Evolutionary conservation across 192 early-diverging fungal species (phyloP), one percentile per base, ranked within the genome.

Genomic region (Ambispora gerdemannii): DNA sequence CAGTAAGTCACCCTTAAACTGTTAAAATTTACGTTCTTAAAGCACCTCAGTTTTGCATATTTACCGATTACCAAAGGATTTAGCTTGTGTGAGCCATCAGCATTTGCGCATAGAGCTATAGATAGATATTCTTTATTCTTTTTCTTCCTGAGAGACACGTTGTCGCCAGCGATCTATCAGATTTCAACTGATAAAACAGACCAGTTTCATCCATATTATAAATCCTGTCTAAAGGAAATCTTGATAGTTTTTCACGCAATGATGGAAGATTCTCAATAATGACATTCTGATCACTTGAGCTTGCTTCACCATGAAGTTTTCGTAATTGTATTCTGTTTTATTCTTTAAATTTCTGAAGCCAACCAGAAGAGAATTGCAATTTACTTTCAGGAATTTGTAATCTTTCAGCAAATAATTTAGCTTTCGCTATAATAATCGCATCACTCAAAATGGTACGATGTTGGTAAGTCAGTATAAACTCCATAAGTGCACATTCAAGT

Each of bases 341-440:
- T 33, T 71, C n/a, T 38, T 81, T 81, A 53, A 81, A 81, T 63
- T 78, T 81, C 47, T 67, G 53, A 32, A 81, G 69, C 76, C 74
- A 81, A 0, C 71, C 74, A 28, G 69, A 61, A 11, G 76, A 81
- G 50, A 77, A 81, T 19, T 63, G 32, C 11, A 81, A 38, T 53
- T 47, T 55, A 3, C 53, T 58, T 17, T 63, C 22, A 0, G 73
- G 62, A 72, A 80, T 69, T 2, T 56, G 33, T 32, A n/a, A n/a
- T n/a, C n/a, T n/a, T n/a, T n/a, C n/a, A n/a, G n/a, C n/a, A n/a
- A n/a, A n/a, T n/a, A n/a, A 77, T 31, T 15, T 72, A 25, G 0
- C 47, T 33, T 38, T 63, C 7, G 50, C 43, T 20, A 76, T 17
- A 17, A 80, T 58, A 60, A 76, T 67, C 0, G 59, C 1, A 36